A percentile compares a stretch with the other conserved stretches of the same genome.
Evolutionary conservation across 495 filamentous ascomycete genomes (phyloP).

Genomic region (Neurospora tetrasperma): DNA sequence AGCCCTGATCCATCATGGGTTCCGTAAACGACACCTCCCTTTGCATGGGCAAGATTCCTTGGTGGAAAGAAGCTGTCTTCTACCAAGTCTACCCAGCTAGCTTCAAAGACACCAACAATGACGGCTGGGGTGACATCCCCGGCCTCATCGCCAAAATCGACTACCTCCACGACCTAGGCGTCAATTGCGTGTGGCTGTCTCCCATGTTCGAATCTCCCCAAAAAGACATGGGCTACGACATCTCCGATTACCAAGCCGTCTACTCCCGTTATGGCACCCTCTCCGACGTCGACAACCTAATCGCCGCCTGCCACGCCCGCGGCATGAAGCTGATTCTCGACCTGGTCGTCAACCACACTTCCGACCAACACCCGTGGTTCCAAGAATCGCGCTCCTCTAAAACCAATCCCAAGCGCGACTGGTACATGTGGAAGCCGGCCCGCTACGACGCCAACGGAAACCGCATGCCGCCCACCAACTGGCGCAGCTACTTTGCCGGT

Average conservation of each 20-base stretch:
- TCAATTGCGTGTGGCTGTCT: constrained; percentile 60
- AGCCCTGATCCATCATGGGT: background rate
- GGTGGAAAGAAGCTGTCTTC: constrained; percentile 35
- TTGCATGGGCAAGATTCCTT: background rate
- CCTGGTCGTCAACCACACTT: constrained; percentile 64
- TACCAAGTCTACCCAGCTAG: constrained; percentile 52
- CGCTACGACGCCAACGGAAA: constrained; percentile 43
- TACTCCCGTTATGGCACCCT: constrained; percentile 54
- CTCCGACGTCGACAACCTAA: constrained; percentile 54
- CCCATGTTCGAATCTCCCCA: constrained; percentile 59
- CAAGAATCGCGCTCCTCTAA: constrained; percentile 48
- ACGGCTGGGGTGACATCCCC: constrained; percentile 58
- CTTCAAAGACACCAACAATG: constrained; percentile 56
- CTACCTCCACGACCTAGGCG: constrained; percentile 51
- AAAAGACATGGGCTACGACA: constrained; percentile 57
- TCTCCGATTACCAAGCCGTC: constrained; percentile 56
- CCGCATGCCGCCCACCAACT: constrained; percentile 56
- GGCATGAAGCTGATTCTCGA: constrained; percentile 62
- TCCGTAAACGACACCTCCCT: background rate
- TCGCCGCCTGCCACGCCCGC: constrained; percentile 42
- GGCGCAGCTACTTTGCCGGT: constrained; percentile 41
- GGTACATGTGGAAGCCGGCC: constrained; percentile 57
- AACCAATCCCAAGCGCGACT: constrained; percentile 48
- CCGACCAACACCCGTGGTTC: constrained; percentile 62
- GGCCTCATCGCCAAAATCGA: constrained; percentile 57